Conservation (phyloP, 2,329 filamentous ascomycete species). For the Fusarium ambrosium region DNA sequence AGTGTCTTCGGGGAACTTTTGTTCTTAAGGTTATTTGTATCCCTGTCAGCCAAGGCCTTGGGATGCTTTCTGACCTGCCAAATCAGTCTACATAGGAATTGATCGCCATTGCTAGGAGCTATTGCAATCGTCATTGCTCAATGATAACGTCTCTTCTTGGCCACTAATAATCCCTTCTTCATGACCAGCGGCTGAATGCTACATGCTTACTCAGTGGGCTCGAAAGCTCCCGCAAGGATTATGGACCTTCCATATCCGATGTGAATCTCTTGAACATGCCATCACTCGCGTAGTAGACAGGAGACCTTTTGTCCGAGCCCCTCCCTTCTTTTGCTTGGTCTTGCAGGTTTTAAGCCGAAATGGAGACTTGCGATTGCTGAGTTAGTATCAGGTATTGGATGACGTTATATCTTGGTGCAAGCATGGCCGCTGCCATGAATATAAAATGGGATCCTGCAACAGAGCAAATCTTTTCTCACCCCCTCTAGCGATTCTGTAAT, state of each 20-base stretch:
- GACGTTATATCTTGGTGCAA: background rate
- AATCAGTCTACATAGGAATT: slow-evolving; percentile 3
- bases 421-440: background rate
- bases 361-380: background rate
- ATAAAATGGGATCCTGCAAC: background rate
- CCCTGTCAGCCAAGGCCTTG: slow-evolving; percentile 19
- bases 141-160: slow-evolving; percentile 3
- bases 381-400: background rate
- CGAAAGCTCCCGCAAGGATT: background rate
- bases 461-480: background rate
- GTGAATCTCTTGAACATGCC: slow-evolving; percentile 10
- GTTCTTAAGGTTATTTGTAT: slow-evolving; percentile 39
- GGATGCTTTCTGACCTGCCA: slow-evolving; percentile 28
- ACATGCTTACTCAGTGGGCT: background rate
- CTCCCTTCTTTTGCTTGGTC: background rate
- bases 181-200: background rate
- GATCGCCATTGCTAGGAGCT: slow-evolving; percentile 2
- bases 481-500: background rate
- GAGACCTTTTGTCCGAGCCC: background rate
- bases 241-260: slow-evolving; percentile 36
- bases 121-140: background rate
- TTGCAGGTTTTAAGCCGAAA: background rate
- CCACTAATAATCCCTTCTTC: background rate
- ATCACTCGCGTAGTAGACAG: background rate
- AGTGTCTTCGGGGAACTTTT: slow-evolving; percentile 34